Base-by-base conservation (phyloP, 768 basidiomycete genomes). In the Boletus rubroflammeus region DNA sequence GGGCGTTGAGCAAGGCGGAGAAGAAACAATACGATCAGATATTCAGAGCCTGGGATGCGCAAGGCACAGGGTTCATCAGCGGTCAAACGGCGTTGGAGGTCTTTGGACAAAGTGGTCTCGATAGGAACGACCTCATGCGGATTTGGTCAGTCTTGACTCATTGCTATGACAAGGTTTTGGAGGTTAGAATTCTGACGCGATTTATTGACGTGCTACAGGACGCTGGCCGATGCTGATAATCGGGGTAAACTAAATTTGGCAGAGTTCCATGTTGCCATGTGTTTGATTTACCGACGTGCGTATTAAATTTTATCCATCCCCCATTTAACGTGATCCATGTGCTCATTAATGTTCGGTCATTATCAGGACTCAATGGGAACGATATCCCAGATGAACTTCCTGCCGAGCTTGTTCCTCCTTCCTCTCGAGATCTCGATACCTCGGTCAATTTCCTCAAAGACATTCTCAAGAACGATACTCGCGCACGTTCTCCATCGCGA, bases 211-310 rank as follows among this genome's bases (percentile, higher is more conserved):
- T 36, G 26, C 48, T 15, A 48, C 45, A 98, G 94, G 96, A 86
- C 84, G 14, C 80, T 98, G 6, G 92, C 95, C 19, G 97, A 99
- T 71, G 80, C 83, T 36, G 89, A 95, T 56, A 93, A 98, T 72
- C 86, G 93, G 23, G 97, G 97, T 23, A 97, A 94, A 71, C 82
- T 98, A 45, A 98, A 97, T 62, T 76, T 96, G 26, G 88, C 91
- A 14, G 97, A 98, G 68, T 99, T 99, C 69, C 93, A 98, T 67
- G 90, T 98, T 54, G 97, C 97, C 0, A 99, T 99, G 96, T 93
- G 91, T 49, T 76, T 98, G 51, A 98, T 99, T 65, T 98, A 94
- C 73, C 86, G 97, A 66, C 81, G 96, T 98, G 74, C 62, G 90
- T 82, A 57, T 47, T 43, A 2, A 21, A 26, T 48, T 26, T 52